Evolutionary conservation across 306 rosid genomes (phyloP).

Genomic region (Senna tora): DNA sequence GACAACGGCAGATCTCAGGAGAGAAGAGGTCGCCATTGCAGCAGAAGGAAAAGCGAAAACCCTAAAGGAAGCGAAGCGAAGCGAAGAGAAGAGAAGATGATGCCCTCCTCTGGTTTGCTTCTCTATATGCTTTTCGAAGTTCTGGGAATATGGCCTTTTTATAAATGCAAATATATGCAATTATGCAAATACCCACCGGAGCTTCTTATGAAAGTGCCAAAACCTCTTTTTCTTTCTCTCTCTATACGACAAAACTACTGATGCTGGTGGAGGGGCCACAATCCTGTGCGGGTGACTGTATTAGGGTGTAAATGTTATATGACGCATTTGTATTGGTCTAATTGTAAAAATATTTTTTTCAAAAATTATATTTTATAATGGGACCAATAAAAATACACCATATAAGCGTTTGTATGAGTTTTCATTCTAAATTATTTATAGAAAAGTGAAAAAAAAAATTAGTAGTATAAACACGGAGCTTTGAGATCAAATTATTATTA

Average conservation of each 20-base stretch:
- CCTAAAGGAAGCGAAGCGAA: conserved; percentile 23
- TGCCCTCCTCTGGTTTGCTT: neutral
- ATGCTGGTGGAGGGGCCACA: neutral
- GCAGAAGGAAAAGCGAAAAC: conserved; percentile 33
- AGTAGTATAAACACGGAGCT: neutral
- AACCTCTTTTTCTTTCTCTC: conserved; percentile 2
- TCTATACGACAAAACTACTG: neutral
- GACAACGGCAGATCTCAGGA: conserved; percentile 64
- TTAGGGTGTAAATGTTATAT: too few species aligned
- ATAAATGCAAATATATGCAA: conserved; percentile 7
- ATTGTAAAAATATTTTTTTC: too few species aligned
- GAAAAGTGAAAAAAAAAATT: neutral
- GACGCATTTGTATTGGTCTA: too few species aligned
- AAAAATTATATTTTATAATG: too few species aligned
- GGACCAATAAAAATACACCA: too few species aligned
- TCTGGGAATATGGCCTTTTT: neutral
- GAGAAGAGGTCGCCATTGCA: conserved; percentile 73
- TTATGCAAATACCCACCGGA: conserved; percentile 37
- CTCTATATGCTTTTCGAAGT: conserved; percentile 4
- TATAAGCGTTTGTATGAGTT: too few species aligned
- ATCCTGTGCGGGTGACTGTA: neutral
- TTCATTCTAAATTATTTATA: too few species aligned
- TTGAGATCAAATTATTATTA: neutral
- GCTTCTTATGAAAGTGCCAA: conserved; percentile 39
- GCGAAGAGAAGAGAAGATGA: neutral